Evolutionary conservation across 495 filamentous ascomycete species (phyloP), one percentile per base, ranked within the genome.

Genomic region (Hyaloscypha hepaticicola): DNA sequence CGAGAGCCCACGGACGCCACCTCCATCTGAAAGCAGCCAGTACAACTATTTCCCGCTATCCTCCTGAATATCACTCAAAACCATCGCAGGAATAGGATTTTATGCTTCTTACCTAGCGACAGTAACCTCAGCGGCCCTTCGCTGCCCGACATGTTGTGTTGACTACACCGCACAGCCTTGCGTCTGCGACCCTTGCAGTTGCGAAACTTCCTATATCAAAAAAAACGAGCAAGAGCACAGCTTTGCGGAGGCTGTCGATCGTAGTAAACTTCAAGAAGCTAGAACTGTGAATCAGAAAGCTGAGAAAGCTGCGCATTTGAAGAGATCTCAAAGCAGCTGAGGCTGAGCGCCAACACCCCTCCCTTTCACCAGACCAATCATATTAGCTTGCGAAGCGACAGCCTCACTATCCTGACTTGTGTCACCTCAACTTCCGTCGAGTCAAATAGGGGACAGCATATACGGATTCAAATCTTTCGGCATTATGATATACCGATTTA

Each of bases 1-100:
- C 3, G 82, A 84, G 33, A 86, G 71, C 1, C 80, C 82, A n/a
- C 83, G 80, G 2, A 85, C 79, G 34, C 83, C 83, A 38, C 83
- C 83, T 60, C 83, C 83, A 67, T 86, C 83, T 16, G 83, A 75
- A 50, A 73, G 72, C 64, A 80, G 80, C 53, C 53, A 62, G 60
- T 34, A 52, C 25, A 9, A 14, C 27, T 58, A 6, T 63, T 33
- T 58, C 28, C 61, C 31, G 4, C 5, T 64, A 26, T 50, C 21
- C 21, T 19, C 45, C 14, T 5, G 48, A 56, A n/a, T n/a, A 41
- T 63, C 48, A 63, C 60, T 50, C 31, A 63, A 34, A 12, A 50
- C 48, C 8, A 63, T 48, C 49, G 56, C 60, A 63, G 55, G 55
- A 25, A 55, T 55, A 50, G 49, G 50, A 48, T 55, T 55, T 33